Conservation (phyloP, 2,329 filamentous ascomycete genomes). For the Fusarium neocosmosporiellum region DNA sequence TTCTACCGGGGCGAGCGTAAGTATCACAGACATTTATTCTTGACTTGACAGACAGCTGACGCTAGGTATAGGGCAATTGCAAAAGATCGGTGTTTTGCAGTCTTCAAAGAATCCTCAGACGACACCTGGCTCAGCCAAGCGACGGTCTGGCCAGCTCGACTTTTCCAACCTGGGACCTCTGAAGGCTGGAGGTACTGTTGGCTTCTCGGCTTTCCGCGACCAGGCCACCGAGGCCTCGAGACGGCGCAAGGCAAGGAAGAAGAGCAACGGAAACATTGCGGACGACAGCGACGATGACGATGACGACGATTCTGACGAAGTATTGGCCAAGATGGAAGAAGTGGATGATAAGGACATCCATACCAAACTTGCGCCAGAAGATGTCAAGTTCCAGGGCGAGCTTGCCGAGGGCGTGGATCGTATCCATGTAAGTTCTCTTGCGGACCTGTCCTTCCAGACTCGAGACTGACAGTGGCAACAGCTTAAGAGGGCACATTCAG, state of each 20-base stretch:
- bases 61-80: conserved; percentile 79
- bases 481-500: conserved; percentile 85
- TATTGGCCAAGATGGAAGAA: conserved; percentile 73
- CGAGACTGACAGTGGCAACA: conserved; percentile 49
- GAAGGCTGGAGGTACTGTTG: conserved; percentile 87
- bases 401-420: conserved; percentile 84
- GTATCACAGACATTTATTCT: conserved; percentile 51
- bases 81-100: conserved; percentile 92
- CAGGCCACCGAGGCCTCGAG: conserved; percentile 65
- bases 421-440: conserved; percentile 72
- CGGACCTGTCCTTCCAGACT: not conserved
- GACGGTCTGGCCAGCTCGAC: conserved; percentile 85
- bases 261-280: conserved; percentile 73
- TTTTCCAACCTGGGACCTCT: conserved; percentile 87
- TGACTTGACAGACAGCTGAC: conserved; percentile 30
- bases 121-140: conserved; percentile 72
- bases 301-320: conserved; percentile 73
- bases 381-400: conserved; percentile 77
- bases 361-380: conserved; percentile 73
- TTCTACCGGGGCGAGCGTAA: conserved; percentile 95
- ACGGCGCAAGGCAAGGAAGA: conserved; percentile 69
- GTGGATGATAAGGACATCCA: conserved; percentile 71
- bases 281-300: conserved; percentile 81
- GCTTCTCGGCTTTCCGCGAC: conserved; percentile 90
- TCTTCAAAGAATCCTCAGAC: conserved; percentile 73